Percentiles rank a stretch among this genome's conserved stretches.
These are phyloP conservation scores for Eimeria sp. DNA, from an alignment of 169 alveolate genomes.

Conservation along the genomic window DNA sequence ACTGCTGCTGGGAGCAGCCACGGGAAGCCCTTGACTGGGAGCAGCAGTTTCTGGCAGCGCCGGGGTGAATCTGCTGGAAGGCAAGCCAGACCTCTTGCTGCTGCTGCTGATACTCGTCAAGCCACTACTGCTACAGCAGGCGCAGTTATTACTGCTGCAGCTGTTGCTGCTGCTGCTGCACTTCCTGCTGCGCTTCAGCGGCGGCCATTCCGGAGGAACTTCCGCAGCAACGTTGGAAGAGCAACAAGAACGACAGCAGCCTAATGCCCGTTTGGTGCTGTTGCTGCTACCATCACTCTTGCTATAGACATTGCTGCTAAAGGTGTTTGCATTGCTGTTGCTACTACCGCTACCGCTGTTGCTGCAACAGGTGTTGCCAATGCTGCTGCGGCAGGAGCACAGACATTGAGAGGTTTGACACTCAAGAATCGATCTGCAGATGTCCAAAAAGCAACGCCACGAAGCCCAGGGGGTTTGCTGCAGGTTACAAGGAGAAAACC, in stretches of 20 bases:
- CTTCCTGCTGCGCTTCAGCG: background rate
- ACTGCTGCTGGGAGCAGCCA: background rate
- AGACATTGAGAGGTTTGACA: background rate
- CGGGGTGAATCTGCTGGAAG: background rate
- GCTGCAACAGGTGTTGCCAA: too few species aligned
- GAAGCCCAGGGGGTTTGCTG: slow-evolving; percentile 4
- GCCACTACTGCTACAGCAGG: background rate
- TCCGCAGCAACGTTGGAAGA: background rate
- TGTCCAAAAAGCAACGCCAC: background rate
- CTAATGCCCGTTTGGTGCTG: background rate
- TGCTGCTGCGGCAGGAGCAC: background rate
- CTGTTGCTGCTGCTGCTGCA: background rate
- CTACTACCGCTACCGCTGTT: too few species aligned
- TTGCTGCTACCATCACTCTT: too few species aligned
- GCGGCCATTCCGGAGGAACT: background rate
- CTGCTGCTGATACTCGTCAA: background rate
- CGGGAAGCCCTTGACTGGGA: too few species aligned
- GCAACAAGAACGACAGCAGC: background rate
- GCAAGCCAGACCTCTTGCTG: background rate
- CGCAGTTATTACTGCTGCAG: background rate
- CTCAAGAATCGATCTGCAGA: background rate
- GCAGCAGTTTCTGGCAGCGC: background rate
- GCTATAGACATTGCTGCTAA: too few species aligned
- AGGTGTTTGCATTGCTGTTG: too few species aligned
- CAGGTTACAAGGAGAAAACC: slow-evolving; percentile 1